Evolutionary conservation across 2,329 filamentous ascomycete genomes (phyloP), one percentile per base, ranked within the genome.

Genomic region (Cephalotrichum gorgonifer): DNA sequence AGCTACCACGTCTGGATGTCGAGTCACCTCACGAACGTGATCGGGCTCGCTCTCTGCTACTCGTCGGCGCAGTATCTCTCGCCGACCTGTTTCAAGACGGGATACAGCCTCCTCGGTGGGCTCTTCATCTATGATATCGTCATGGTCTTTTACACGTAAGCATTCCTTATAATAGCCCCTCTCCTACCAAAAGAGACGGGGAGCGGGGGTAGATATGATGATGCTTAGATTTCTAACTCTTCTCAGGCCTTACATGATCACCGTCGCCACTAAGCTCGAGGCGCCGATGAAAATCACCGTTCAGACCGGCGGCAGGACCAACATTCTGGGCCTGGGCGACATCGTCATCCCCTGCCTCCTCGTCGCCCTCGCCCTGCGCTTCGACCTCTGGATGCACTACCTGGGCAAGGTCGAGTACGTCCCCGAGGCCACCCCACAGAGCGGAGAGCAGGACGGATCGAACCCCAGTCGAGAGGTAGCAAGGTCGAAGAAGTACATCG

Each of bases 101-200:
- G 88, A 1, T 85, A 84, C 6, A 65, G 90, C 41, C 81, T 97
- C 9, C 72, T 97, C 1, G 69, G 73, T 9, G 87, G 85, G 0
- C 72, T 97, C 1, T 97, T 97, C 69, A 80, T 95, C 60, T 98
- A 98, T 60, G 91, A 98, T 62, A 91, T 98, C 44, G 82, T 93
- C 64, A 89, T 91, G 74, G 87, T 93, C 6, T 93, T 93, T 61
- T 93, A 85, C 62, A 90, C 86, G 70, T 82, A 61, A 66, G 78
- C 72, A 22, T 14, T 8, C 17, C 43, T 15, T 17, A 11, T 31
- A 4, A 9, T 14, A 9, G 5, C 17, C 17, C 35, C 17, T 17
- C n/a, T n/a, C n/a, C n/a, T n/a, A n/a, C n/a, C n/a, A n/a, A n/a
- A n/a, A n/a, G n/a, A n/a, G n/a, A n/a, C n/a, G n/a, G n/a, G n/a